These are phyloP conservation scores for Boletus rubescentipes DNA, from an alignment of 768 basidiomycete genomes.

Conservation along the genomic window DNA sequence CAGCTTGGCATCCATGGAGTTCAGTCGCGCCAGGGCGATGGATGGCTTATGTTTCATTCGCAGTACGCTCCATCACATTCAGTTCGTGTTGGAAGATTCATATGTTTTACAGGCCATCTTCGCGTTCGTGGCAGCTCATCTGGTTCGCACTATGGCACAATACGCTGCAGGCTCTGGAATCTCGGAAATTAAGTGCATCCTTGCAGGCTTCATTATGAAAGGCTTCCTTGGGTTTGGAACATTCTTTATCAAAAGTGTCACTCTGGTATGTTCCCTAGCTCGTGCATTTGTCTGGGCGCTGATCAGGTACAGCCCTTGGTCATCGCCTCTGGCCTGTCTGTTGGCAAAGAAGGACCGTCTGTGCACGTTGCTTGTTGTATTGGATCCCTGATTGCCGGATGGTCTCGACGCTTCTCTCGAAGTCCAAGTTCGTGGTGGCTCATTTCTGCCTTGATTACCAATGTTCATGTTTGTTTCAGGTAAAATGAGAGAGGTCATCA, in stretches of 20 bases:
- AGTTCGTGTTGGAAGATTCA: constrained; percentile 1
- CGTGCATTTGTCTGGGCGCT: constrained; percentile 1
- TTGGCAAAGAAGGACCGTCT: constrained; percentile 98
- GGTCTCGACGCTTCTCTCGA: constrained; percentile 77
- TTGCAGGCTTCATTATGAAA: constrained; percentile 97
- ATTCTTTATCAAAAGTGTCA: constrained; percentile 90
- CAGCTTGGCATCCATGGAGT: constrained; percentile 93
- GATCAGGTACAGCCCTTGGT: constrained; percentile 73
- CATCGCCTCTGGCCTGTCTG: constrained; percentile 94
- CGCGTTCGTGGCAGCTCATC: constrained; percentile 82
- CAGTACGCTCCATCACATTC: constrained; percentile 53
- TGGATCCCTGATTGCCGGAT: constrained; percentile 83
- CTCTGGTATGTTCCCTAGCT: constrained; percentile 59
- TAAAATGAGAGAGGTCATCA: constrained; percentile 87
- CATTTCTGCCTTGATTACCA: constrained; percentile 3
- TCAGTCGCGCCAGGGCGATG: constrained; percentile 67
- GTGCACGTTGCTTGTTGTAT: constrained; percentile 97
- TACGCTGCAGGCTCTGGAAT: constrained; percentile 99
- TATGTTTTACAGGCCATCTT: constrained; percentile 59
- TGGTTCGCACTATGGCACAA: constrained; percentile 85
- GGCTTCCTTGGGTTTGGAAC: constrained; percentile 90
- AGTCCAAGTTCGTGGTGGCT: constrained; percentile 70
- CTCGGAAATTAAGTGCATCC: constrained; percentile 97
- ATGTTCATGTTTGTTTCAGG: constrained; percentile 38
- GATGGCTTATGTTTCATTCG: constrained; percentile 85